Evolutionary conservation across 257 asterid species (phyloP).

Genomic region (Agastache rugosa): DNA sequence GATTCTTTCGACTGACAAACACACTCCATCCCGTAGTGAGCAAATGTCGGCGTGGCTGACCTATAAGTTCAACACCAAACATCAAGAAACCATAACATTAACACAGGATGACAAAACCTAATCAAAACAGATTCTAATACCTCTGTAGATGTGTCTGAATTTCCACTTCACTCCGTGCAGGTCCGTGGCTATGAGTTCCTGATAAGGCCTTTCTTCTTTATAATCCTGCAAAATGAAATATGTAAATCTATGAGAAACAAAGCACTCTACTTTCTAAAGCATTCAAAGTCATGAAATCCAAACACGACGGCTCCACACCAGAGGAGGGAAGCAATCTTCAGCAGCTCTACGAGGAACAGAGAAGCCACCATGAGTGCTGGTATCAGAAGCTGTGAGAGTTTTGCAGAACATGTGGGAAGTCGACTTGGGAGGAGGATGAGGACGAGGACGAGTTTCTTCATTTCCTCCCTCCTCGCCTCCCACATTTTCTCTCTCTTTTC

Average conservation of each 20-base stretch:
- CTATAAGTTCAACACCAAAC: constrained; percentile 51
- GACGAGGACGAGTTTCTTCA: constrained; percentile 42
- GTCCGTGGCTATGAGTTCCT: constrained; percentile 89
- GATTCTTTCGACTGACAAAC: constrained; percentile 88
- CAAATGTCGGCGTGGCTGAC: constrained; percentile 98
- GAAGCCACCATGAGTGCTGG: constrained; percentile 98
- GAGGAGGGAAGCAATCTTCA: constrained; percentile 98
- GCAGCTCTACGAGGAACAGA: constrained; percentile 99
- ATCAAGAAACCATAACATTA: constrained; percentile 22
- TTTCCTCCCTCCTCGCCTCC: constrained; percentile 62
- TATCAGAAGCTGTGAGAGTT: constrained; percentile 95
- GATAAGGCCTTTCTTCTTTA: constrained; percentile 91
- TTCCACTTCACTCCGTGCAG: constrained; percentile 97
- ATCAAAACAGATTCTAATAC: constrained; percentile 39
- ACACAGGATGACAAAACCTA: neutral
- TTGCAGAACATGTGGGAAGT: constrained; percentile 98
- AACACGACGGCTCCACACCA: constrained; percentile 50
- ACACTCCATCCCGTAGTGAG: constrained; percentile 99
- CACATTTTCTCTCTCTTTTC: constrained; percentile 58
- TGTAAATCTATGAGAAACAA: constrained; percentile 17
- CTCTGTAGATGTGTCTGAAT: constrained; percentile 95
- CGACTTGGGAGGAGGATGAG: constrained; percentile 52
- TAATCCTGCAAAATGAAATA: constrained; percentile 58
- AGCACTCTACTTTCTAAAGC: too few species aligned
- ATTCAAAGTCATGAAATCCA: neutral